Evolutionary conservation across 139 green algal species (phyloP).

Genomic region (Tetraselmis striata): DNA sequence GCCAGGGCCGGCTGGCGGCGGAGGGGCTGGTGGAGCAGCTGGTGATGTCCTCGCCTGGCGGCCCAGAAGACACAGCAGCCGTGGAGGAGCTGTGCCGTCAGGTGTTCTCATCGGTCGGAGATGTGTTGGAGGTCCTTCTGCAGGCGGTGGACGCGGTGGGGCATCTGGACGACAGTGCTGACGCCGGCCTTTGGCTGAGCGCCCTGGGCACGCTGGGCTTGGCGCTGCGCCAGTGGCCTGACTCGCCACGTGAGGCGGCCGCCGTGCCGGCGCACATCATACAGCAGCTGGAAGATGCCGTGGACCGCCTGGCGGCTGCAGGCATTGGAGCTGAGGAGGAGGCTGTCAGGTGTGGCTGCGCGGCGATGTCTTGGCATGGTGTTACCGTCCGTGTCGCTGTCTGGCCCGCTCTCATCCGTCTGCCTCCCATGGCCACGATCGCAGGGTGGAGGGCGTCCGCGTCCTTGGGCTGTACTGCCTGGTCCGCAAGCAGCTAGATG

Average conservation of each 20-base stretch:
- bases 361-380: too few species aligned
- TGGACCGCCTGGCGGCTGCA: too few species aligned
- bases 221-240: background rate
- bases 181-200: background rate
- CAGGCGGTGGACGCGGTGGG: background rate
- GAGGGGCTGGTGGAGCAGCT: slow-evolving; percentile 24
- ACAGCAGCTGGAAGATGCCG: background rate
- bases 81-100: slow-evolving; percentile 28
- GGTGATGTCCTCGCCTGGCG: slow-evolving; percentile 6
- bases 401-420: too few species aligned
- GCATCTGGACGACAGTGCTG: background rate
- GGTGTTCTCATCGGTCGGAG: slow-evolving; percentile 24
- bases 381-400: too few species aligned
- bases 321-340: too few species aligned
- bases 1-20: slow-evolving; percentile 16
- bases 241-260: background rate
- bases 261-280: background rate
- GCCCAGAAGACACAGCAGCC: background rate
- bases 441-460: background rate
- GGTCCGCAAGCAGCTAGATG: background rate
- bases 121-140: slow-evolving; percentile 31
- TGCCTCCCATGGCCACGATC: too few species aligned
- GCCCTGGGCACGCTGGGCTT: background rate
- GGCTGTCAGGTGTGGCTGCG: too few species aligned
- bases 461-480: background rate